These are phyloP conservation scores for Backusella macrospora DNA, from an alignment of 192 early-diverging fungal species.

Conservation along the genomic window DNA sequence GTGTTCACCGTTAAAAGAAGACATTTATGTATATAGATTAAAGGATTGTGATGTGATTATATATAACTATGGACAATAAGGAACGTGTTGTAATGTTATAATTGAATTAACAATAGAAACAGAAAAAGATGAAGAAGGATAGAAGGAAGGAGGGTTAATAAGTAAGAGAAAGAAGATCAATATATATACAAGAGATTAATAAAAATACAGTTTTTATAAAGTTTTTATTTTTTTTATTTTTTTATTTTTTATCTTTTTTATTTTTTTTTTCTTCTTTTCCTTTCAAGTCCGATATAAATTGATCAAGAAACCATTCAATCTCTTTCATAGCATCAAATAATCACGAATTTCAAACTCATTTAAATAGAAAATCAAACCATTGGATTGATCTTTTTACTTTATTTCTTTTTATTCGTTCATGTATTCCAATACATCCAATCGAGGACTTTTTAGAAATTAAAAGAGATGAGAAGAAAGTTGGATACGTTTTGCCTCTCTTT, in stretches of 20 bases:
- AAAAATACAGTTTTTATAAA: too few relatives aligned
- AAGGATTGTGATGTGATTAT: not conserved
- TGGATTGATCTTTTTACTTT: not conserved
- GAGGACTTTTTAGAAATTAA: too few relatives aligned
- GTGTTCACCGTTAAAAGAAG: not conserved
- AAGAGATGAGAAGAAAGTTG: too few relatives aligned
- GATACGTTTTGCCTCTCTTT: too few relatives aligned
- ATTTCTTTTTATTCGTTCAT: too few relatives aligned
- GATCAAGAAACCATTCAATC: constrained; percentile 12
- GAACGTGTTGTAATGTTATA: not conserved
- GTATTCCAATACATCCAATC: too few relatives aligned
- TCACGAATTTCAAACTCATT: not conserved
- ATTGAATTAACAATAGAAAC: not conserved
- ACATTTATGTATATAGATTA: not conserved
- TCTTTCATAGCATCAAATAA: not conserved
- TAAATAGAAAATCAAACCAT: not conserved
- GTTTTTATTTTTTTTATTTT: too few relatives aligned
- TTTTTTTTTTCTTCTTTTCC: too few relatives aligned
- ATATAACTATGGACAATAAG: too few relatives aligned
- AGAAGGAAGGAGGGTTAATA: not conserved
- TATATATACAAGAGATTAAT: not conserved
- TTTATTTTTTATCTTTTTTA: too few relatives aligned
- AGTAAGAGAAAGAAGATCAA: not conserved
- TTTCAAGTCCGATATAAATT: constrained; percentile 14
- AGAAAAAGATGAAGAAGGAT: not conserved